Base-by-base conservation (phyloP, 768 basidiomycete species). In the Myochromella boudieri region DNA sequence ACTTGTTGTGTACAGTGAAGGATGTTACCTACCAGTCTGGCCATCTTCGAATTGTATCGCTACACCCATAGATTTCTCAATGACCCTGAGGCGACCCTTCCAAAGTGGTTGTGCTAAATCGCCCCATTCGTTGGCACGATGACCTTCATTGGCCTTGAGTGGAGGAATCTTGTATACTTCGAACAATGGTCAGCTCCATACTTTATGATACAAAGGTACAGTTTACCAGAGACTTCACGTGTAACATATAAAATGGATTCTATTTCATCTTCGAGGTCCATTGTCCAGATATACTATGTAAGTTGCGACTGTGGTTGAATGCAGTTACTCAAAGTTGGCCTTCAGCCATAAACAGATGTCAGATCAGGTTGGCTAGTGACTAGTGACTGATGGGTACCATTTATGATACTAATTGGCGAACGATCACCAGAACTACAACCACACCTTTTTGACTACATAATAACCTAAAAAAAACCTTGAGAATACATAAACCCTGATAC, bases 111-210 rank as follows among this genome's bases (percentile, higher is more conserved):
- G 60, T 14, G 78, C 78, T 32, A 95, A 78, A 65, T 93, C 87
- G 12, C 93, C 91, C 94, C 94, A 97, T 54, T 93, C 90, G 44
- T 84, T 85, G 9, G 94, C 94, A 43, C 91, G 85, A 68, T 95
- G 87, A 7, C 94, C 94, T 60, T 93, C 89, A 58, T 92, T 88
- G 29, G 77, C 78, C 60, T 81, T 91, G 59, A 94, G 71, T 37
- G 93, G 84, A 2, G 94, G 94, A 37, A 97, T 91, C 71, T 86
- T 91, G 75, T 86, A 95, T 28, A 95, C 94, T 95, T 65, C 29
- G 27, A 52, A 29, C 8, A 22, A 43, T 28, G 37, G 54, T 54
- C 47, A 52, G 52, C 36, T 33, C 37, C 34, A 17, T 29, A 37
- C 36, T 34, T 51, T 26, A 29, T n/a, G 20, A 44, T 22, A 24